phyloP scores from a whole-genome alignment of 805 yeast genomes.

The Wickerhamomyces canadensis region DNA sequence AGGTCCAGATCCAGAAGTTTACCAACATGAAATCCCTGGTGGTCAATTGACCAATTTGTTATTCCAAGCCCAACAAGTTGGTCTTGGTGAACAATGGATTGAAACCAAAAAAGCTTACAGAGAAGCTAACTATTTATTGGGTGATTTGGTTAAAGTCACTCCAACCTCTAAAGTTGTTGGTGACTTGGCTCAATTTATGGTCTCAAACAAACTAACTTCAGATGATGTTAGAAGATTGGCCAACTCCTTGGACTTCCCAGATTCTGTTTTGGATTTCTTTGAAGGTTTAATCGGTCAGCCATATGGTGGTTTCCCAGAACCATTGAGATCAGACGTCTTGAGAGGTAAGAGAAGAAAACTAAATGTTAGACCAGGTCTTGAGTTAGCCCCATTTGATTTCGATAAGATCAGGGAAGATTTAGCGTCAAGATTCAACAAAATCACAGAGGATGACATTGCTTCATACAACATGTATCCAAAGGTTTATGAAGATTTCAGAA shows the following conservation, averaged over 20 bases:
- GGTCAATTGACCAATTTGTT: slow-evolving; percentile 97
- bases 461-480: slow-evolving; percentile 97
- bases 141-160: slow-evolving; percentile 97
- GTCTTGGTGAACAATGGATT: slow-evolving; percentile 94
- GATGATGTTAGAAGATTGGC: slow-evolving; percentile 89
- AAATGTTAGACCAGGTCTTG: slow-evolving; percentile 87
- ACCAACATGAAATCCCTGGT: slow-evolving; percentile 98
- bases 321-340: slow-evolving; percentile 86
- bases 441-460: slow-evolving; percentile 87
- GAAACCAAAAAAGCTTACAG: slow-evolving; percentile 93
- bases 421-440: slow-evolving; percentile 67
- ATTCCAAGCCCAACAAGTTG: slow-evolving; percentile 99
- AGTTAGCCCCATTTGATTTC: slow-evolving; percentile 79
- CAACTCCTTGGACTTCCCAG: slow-evolving; percentile 93
- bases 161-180: slow-evolving; percentile 99
- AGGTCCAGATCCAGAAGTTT: slow-evolving; percentile 99
- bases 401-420: slow-evolving; percentile 67
- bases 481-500: slow-evolving; percentile 85
- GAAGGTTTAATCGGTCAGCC: slow-evolving; percentile 99
- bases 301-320: slow-evolving; percentile 99
- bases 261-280: slow-evolving; percentile 95
- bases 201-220: slow-evolving; percentile 79
- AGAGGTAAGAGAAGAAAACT: slow-evolving; percentile 90
- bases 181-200: slow-evolving; percentile 99
- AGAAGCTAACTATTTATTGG: slow-evolving; percentile 84